Conservation (phyloP, 495 filamentous ascomycete species). For the Elasticomyces elasticus region DNA sequence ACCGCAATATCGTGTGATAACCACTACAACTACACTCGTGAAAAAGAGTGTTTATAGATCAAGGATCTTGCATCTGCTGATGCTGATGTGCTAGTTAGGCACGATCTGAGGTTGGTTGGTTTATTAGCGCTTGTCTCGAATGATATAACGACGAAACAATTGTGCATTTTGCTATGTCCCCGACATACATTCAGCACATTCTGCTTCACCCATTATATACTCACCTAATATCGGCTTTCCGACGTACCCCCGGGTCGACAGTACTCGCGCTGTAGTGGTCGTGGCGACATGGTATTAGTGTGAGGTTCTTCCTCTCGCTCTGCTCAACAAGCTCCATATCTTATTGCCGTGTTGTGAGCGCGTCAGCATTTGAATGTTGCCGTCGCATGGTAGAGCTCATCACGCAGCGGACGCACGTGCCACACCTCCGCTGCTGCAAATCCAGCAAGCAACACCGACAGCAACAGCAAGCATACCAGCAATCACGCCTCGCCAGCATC, state of each 20-base stretch:
- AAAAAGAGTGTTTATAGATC: no score
- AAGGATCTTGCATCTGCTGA: no score
- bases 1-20: no score
- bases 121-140: no score
- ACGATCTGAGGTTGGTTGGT: no score
- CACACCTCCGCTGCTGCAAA: background rate
- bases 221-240: background rate
- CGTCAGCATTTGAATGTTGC: background rate
- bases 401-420: background rate
- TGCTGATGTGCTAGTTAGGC: no score
- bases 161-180: no score
- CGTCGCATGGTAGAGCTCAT: background rate
- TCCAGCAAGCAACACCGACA: background rate
- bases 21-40: no score
- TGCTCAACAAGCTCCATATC: background rate
- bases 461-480: background rate
- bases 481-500: background rate
- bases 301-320: background rate
- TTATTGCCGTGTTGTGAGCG: background rate
- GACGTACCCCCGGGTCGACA: background rate
- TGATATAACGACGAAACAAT: no score
- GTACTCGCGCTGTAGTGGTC: background rate
- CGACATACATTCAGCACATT: no score
- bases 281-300: background rate
- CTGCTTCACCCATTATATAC: background rate